Evolutionary conservation across 306 rosid species (phyloP), one percentile per base, ranked within the genome.

Genomic region (Prosopis cineraria): DNA sequence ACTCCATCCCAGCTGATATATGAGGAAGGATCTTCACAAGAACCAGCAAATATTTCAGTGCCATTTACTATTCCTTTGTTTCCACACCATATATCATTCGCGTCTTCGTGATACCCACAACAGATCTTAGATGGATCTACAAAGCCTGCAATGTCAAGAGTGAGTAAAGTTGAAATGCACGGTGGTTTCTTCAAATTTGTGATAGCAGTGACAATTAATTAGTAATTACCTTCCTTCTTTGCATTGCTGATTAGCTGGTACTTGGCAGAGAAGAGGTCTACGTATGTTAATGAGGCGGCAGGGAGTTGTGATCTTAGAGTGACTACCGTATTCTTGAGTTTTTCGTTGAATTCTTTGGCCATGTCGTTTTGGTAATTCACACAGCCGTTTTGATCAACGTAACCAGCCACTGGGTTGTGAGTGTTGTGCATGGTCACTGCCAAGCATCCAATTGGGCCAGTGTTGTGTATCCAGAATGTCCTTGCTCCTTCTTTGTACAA

Each of bases 1-100:
- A 91, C 91, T 0, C 98, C 97, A 86, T 93, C 98, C 98, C 98
- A 93, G n/a, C 97, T 93, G 1, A 93, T 86, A 41, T 88, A 53
- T 45, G 60, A 58, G 2, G 93, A 93, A 41, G 98, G 97, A 76
- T 91, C 87, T 78, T 80, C 72, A 67, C 98, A 93, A 10, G 98
- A 87, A 67, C 85, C 85, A 6, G 88, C 87, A 67, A 78, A 76
- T 1, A 89, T 40, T 31, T 89, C 79, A 22, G 71, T 88, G 1
- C 93, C 97, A 56, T 91, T 88, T 53, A 85, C 63, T 25, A 4
- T 75, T 55, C 59, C 85, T 30, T 64, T 86, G 67, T 80, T 86
- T 39, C 97, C 95, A 77, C 98, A 93, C 80, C 77, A 87, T 2
- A 89, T 84, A 43, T 90, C 89, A 29, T 64, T 13, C 0, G 73